These are phyloP conservation scores for Gynochthodes officinalis DNA, from an alignment of 257 asterid genomes.

Conservation along the genomic window DNA sequence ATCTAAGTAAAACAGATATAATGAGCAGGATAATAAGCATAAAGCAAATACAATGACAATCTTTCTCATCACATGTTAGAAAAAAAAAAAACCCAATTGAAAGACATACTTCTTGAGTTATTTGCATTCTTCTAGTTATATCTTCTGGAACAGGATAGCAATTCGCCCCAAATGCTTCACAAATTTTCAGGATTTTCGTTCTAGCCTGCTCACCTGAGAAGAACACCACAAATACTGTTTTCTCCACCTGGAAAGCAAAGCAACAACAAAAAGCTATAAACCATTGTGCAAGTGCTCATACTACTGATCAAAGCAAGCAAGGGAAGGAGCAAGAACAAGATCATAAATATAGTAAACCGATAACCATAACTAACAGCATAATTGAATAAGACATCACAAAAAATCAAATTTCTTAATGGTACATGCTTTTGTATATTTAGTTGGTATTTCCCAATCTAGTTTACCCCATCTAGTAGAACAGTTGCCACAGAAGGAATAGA, in stretches of 20 bases:
- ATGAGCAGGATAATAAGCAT: background rate
- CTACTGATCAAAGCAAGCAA: slow-evolving; percentile 17
- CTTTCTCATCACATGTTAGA: background rate
- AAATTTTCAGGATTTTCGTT: slow-evolving; percentile 80
- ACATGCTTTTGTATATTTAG: background rate
- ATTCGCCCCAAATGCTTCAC: slow-evolving; percentile 96
- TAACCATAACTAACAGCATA: background rate
- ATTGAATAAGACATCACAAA: background rate
- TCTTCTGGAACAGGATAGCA: slow-evolving; percentile 99
- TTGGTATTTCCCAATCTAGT: background rate
- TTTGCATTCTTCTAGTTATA: slow-evolving; percentile 68
- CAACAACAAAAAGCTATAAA: background rate
- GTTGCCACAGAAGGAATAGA: background rate
- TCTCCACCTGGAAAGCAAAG: slow-evolving; percentile 85
- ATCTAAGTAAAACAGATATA: background rate
- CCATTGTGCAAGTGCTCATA: slow-evolving; percentile 17
- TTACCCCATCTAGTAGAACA: background rate
- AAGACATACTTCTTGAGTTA: slow-evolving; percentile 76
- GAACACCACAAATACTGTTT: slow-evolving; percentile 86
- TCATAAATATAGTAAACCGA: background rate
- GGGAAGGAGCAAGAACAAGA: background rate
- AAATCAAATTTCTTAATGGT: too few species aligned
- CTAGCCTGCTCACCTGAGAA: slow-evolving; percentile 99
- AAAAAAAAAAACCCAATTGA: slow-evolving; percentile 16
- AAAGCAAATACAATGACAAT: background rate